A percentile compares a stretch with the other conserved stretches of the same genome.
These are phyloP conservation scores for Schizophyllum amplum DNA, from an alignment of 1,284 basidiomycete genomes.

Conservation along the genomic window DNA sequence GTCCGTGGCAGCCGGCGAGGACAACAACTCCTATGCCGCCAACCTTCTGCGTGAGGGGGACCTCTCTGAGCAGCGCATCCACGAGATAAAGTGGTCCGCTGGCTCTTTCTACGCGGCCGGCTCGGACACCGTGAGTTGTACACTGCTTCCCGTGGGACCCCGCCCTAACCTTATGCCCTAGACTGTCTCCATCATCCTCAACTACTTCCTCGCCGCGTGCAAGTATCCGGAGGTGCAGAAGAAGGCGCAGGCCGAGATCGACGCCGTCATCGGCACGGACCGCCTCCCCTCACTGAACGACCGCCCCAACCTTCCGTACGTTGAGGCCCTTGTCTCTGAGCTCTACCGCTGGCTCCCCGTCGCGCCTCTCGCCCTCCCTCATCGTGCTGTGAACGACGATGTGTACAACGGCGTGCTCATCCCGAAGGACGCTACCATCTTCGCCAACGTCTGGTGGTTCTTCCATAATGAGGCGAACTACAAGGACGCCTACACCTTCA, in stretches of 20 bases:
- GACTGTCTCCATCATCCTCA: conserved; percentile 16
- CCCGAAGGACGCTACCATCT: conserved; percentile 23
- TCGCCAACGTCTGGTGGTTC: conserved; percentile 29
- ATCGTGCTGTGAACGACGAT: background rate
- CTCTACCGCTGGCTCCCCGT: conserved; percentile 29
- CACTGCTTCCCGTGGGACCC: background rate
- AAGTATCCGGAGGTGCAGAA: background rate
- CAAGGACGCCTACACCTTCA: conserved; percentile 20
- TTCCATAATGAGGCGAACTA: conserved; percentile 20
- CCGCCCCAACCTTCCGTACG: conserved; percentile 38
- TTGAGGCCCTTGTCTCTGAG: conserved; percentile 36
- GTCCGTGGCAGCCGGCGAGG: conserved; percentile 32
- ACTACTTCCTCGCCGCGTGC: background rate
- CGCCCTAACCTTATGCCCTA: conserved; percentile 5
- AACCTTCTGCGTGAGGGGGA: conserved; percentile 9
- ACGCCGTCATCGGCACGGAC: background rate
- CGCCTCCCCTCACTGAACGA: conserved; percentile 36
- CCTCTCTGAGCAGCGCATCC: conserved; percentile 1
- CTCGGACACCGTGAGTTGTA: conserved; percentile 3
- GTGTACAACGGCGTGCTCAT: background rate
- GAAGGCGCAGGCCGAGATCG: background rate
- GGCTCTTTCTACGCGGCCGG: conserved; percentile 15
- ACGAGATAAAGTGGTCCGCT: conserved; percentile 13
- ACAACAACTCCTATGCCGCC: conserved; percentile 23
- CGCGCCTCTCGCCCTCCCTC: conserved; percentile 5